These are phyloP conservation scores for Neofusicoccum cordaticola DNA, from an alignment of 2,329 filamentous ascomycete genomes.

Conservation along the genomic window DNA sequence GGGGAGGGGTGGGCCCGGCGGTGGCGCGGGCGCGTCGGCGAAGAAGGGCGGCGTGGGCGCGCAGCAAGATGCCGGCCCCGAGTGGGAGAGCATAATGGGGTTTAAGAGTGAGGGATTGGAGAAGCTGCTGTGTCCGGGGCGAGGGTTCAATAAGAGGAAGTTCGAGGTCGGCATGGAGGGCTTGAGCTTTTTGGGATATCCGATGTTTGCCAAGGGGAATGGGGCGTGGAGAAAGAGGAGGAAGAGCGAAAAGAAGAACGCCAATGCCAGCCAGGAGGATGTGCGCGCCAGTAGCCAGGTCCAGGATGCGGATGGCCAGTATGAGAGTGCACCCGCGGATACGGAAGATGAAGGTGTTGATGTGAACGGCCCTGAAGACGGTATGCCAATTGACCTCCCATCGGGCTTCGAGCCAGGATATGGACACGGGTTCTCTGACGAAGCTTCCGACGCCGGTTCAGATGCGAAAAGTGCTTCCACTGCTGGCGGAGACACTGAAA, in stretches of 20 bases:
- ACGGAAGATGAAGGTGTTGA: constrained; percentile 22
- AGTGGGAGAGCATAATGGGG: constrained; percentile 40
- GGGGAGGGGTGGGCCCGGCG: constrained; percentile 13
- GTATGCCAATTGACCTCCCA: constrained; percentile 30
- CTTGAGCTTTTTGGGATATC: constrained; percentile 40
- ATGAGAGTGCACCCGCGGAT: constrained; percentile 18
- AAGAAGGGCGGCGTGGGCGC: constrained; percentile 19
- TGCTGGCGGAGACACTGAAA: constrained; percentile 58
- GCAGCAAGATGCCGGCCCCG: constrained; percentile 30
- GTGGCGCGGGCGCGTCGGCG: constrained; percentile 17
- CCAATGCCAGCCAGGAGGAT: background rate
- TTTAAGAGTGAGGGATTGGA: constrained; percentile 40
- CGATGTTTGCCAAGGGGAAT: constrained; percentile 42
- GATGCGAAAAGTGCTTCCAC: constrained; percentile 39
- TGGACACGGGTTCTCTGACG: constrained; percentile 35
- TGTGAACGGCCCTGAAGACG: background rate
- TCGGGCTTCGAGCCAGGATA: constrained; percentile 40
- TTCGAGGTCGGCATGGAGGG: constrained; percentile 42
- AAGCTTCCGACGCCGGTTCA: constrained; percentile 36
- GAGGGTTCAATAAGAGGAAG: constrained; percentile 38
- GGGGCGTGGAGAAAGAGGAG: constrained; percentile 39
- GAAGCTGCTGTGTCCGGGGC: constrained; percentile 38
- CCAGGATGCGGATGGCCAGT: background rate
- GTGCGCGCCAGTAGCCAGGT: background rate
- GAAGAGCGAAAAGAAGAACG: constrained; percentile 22